phyloP scores from a whole-genome alignment of 2,329 filamentous ascomycete genomes.

The Ophiostoma novo-ulmi region DNA sequence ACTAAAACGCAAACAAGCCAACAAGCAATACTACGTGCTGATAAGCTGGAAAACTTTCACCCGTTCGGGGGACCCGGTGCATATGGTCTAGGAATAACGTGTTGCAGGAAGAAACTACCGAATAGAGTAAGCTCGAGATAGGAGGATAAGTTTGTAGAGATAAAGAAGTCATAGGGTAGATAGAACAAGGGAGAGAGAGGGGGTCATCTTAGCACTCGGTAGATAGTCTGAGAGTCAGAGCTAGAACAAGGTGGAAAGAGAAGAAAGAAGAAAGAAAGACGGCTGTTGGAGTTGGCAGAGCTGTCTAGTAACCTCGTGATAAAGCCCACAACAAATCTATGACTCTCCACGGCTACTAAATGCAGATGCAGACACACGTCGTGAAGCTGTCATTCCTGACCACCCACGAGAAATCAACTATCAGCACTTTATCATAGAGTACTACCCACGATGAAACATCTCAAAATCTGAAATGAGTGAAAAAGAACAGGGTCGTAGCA shows the following conservation, averaged over 20 bases:
- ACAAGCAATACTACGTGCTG: neutral
- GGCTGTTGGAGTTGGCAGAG: constrained; percentile 3
- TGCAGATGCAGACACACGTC: too few species aligned
- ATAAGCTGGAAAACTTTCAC: constrained; percentile 10
- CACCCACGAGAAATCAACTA: too few species aligned
- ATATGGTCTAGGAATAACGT: neutral
- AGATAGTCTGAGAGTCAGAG: neutral
- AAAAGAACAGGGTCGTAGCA: neutral
- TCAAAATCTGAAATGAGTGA: neutral
- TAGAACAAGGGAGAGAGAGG: neutral
- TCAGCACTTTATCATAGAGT: too few species aligned
- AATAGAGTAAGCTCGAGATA: constrained; percentile 16
- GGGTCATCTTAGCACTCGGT: neutral
- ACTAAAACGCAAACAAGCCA: too few species aligned
- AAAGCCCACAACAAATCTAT: neutral
- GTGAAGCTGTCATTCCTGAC: too few species aligned
- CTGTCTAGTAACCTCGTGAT: neutral
- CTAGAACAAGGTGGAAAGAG: neutral
- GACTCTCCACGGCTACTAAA: too few species aligned
- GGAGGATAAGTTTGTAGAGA: neutral
- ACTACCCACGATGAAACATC: neutral
- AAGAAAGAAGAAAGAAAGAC: neutral
- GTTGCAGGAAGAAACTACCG: constrained; percentile 13
- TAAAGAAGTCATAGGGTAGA: neutral
- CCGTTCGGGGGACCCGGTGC: constrained; percentile 6